Evolutionary conservation across 1,284 basidiomycete genomes (phyloP), one percentile per base, ranked within the genome.

Genomic region (Mrakiaceae sp.): DNA sequence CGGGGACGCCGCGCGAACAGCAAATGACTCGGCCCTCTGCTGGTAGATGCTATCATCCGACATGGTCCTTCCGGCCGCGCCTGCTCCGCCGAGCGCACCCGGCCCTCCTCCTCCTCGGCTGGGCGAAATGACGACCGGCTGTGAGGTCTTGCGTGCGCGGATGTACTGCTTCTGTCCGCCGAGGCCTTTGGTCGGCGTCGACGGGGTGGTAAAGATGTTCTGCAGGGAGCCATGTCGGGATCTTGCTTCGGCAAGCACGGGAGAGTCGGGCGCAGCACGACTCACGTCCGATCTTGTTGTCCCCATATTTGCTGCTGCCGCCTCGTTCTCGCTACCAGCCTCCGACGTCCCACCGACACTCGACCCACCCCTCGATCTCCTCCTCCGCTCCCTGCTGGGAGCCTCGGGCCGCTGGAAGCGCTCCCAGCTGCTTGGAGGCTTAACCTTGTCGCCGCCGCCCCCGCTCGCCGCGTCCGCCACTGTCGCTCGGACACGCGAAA

Each of bases 351-450:
- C 62, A 39, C 27, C 44, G 14, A 40, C 27, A 16, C 11, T 46
- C 44, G 44, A 59, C 27, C 47, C 55, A 16, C 55, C 50, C 10
- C 62, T 63, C 47, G 46, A 47, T 47, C 50, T 43, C 42, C 55
- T 51, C 39, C 50, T 62, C 8, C 40, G 27, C n/a, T 52, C 48
- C 8, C 57, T 16, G 12, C 55, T 50, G 4, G 57, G 53, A 11
- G 62, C 55, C n/a, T 49, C 53, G 6, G 62, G 62, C 16, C 62
- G 39, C n/a, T 57, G 57, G n/a, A 63, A 63, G 27, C 62, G 48
- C 39, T 63, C 62, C 62, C 62, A 63, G n/a, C 54, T 58, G 14
- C 57, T 63, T 6, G 62, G 62, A 16, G 49, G 58, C 40, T 60
- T 51, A 42, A 49, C 58, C 48, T 9, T 27, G n/a, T 60, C 47